Evolutionary conservation across 1,284 basidiomycete genomes (phyloP), one percentile per base, ranked within the genome.

Genomic region (Nidula niveotomentosa): DNA sequence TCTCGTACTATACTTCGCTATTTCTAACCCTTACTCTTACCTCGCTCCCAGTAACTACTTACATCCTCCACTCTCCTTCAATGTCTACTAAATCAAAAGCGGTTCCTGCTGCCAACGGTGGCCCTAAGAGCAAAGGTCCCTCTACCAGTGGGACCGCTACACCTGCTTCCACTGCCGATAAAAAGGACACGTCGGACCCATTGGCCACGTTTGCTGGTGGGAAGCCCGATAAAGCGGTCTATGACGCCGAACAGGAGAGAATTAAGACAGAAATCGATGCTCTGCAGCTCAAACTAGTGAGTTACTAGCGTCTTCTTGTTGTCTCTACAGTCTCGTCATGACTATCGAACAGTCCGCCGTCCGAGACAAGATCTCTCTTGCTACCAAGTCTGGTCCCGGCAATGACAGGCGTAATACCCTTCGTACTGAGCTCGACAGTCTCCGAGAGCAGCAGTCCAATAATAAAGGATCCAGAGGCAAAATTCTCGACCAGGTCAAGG

Each of bases 251-350:
- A 74, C 94, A 96, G 76, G 86, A 90, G 49, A 84, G 73, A 62
- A 74, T 96, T 62, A 94, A 91, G 74, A 74, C 80, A 39, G 90
- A 95, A 67, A 95, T 97, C 65, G 93, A 94, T 54, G 80, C 74
- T 49, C 72, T 93, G 50, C 93, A 96, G 73, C 70, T 72, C 37
- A 89, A 93, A 74, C 74, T 94, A 59, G 94, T 94, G 66, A 68
- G 91, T 83, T 45, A 41, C 47, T 36, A 36, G 46, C 10, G 6
- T 51, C 46, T 37, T 35, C 45, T 46, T 52, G 12, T 51, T 51
- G 54, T 34, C n/a, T 18, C 41, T 58, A 44, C 49, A 9, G 15
- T 61, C 23, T 23, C 3, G 3, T 3, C 23, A 23, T 23, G 3
- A 23, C 23, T 3, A 3, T 23, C 23, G 23, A 23, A 47, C 68